Percentiles rank a stretch among this genome's conserved stretches.
Evolutionary conservation across 257 asterid genomes (phyloP).

Genomic region (Avicennia marina): DNA sequence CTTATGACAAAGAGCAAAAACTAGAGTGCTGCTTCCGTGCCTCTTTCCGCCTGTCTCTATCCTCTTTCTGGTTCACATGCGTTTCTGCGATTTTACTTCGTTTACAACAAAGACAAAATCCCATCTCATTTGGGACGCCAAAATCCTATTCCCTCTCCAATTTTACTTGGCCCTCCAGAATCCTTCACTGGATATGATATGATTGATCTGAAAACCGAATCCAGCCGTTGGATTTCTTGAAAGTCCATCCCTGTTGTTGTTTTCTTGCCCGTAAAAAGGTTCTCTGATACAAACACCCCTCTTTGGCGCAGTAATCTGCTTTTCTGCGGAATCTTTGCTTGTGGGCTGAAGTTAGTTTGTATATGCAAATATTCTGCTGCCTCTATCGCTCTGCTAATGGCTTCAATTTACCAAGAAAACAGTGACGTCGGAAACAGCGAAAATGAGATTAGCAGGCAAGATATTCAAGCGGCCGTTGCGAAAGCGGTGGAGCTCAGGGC

Average conservation of each 20-base stretch:
- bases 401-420: slow-evolving; percentile 27
- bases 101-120: slow-evolving; percentile 34
- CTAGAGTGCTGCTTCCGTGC: too few species aligned
- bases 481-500: slow-evolving; percentile 64
- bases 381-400: slow-evolving; percentile 28
- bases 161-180: slow-evolving; percentile 38
- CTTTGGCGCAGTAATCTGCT: not conserved
- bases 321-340: not conserved
- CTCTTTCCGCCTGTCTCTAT: too few species aligned
- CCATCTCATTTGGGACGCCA: slow-evolving; percentile 16
- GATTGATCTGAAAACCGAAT: slow-evolving; percentile 17
- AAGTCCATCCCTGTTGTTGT: slow-evolving; percentile 30
- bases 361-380: slow-evolving; percentile 4
- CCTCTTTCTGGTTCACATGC: slow-evolving; percentile 47
- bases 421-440: slow-evolving; percentile 1
- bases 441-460: slow-evolving; percentile 32
- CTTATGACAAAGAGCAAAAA: slow-evolving; percentile 22
- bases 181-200: slow-evolving; percentile 41
- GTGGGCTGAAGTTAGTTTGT: not conserved
- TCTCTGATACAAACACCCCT: not conserved
- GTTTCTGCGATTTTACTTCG: slow-evolving; percentile 28
- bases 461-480: slow-evolving; percentile 50
- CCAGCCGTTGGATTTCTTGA: slow-evolving; percentile 32
- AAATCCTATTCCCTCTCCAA: not conserved
- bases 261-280: slow-evolving; percentile 18